Conservation (phyloP, 345 rosid species). For the Pseudoturritis turrita region DNA sequence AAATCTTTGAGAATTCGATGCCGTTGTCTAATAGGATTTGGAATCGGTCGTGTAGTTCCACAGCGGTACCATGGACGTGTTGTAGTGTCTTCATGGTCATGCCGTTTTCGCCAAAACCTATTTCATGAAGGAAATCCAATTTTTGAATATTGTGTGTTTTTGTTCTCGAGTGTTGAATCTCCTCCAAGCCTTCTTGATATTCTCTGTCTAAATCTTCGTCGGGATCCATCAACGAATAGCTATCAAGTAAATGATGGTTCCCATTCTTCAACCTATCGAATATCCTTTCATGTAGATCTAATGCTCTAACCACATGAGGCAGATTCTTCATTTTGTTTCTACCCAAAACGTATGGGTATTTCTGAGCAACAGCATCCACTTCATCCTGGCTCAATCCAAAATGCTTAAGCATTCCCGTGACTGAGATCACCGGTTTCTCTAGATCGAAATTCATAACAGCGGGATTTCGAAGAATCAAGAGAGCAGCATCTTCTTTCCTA, state of each 20-base stretch:
- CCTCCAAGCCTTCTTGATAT: conserved; percentile 41
- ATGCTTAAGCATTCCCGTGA: conserved; percentile 44
- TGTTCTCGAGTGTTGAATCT: conserved; percentile 33
- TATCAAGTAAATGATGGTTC: conserved; percentile 36
- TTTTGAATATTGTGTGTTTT: conserved; percentile 42
- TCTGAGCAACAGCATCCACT: conserved; percentile 32
- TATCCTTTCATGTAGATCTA: conserved; percentile 43
- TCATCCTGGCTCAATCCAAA: conserved; percentile 44
- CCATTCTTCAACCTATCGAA: conserved; percentile 45
- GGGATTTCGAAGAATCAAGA: conserved; percentile 45
- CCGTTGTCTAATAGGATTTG: conserved; percentile 40
- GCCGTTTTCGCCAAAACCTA: conserved; percentile 67
- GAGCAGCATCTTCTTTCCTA: conserved; percentile 37
- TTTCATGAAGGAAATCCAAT: conserved; percentile 46
- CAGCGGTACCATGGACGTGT: conserved; percentile 46
- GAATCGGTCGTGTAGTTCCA: conserved; percentile 50
- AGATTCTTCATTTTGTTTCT: conserved; percentile 59
- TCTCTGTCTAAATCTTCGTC: conserved; percentile 42
- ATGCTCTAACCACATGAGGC: conserved; percentile 44
- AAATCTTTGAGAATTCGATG: conserved; percentile 45
- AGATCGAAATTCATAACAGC: conserved; percentile 46
- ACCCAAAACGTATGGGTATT: conserved; percentile 40
- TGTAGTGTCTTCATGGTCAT: conserved; percentile 41
- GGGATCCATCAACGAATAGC: conserved; percentile 38
- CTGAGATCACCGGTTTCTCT: conserved; percentile 39